These are phyloP conservation scores for Phytophthora litchii DNA, from an alignment of 352 stramenopile species.

Conservation along the genomic window DNA sequence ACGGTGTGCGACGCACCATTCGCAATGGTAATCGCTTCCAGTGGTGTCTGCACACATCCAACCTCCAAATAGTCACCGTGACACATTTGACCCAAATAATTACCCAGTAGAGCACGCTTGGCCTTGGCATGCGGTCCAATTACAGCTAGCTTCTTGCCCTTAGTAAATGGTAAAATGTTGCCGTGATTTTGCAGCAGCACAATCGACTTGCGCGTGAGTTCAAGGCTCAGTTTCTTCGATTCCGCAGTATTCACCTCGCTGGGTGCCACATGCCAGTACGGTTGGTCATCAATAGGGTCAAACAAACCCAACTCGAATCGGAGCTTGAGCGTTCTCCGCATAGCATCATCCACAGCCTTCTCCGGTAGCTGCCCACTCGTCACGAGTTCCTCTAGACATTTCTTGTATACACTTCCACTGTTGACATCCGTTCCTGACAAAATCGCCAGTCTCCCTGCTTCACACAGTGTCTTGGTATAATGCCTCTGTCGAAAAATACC, in stretches of 20 bases:
- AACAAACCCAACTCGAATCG: constrained; percentile 94
- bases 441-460: constrained; percentile 64
- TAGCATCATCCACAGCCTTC: constrained; percentile 62
- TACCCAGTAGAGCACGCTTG: constrained; percentile 70
- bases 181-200: constrained; percentile 93
- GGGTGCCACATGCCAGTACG: constrained; percentile 75
- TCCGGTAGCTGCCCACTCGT: constrained; percentile 51
- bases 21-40: constrained; percentile 60
- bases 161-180: constrained; percentile 68
- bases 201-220: constrained; percentile 88
- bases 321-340: constrained; percentile 78
- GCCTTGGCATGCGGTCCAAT: constrained; percentile 82
- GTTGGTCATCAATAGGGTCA: constrained; percentile 83
- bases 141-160: constrained; percentile 64
- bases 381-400: constrained; percentile 72
- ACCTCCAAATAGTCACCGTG: constrained; percentile 74
- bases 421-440: constrained; percentile 89
- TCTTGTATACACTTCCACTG: constrained; percentile 81
- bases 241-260: constrained; percentile 75
- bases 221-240: constrained; percentile 68
- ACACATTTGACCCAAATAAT: constrained; percentile 89
- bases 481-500: constrained; percentile 82
- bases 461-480: constrained; percentile 78
- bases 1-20: constrained; percentile 49
- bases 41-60: constrained; percentile 68